phyloP scores from a whole-genome alignment of 2,329 filamentous ascomycete species.

The Atkinsonella texensis region DNA sequence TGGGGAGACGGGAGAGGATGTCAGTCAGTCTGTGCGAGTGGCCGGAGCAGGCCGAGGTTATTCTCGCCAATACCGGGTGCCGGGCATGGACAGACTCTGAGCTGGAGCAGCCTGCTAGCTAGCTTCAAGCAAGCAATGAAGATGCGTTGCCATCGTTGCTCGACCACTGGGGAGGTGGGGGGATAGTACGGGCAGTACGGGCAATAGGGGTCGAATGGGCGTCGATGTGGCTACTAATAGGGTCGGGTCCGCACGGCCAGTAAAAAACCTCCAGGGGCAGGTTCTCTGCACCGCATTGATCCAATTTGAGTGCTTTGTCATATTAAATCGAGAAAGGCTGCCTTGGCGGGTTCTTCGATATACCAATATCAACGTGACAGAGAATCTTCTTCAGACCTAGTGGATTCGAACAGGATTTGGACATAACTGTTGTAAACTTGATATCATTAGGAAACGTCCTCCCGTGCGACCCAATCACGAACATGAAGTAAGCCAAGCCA shows the following conservation, averaged over 20 bases:
- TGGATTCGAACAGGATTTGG: not conserved
- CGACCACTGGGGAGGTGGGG: no score
- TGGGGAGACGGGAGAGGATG: not conserved
- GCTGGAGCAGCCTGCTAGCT: not conserved
- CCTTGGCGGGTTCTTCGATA: no score
- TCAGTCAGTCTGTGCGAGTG: not conserved
- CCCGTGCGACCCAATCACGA: not conserved
- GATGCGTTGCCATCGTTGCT: not conserved
- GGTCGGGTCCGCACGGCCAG: no score
- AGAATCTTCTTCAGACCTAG: not conserved
- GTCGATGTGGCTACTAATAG: no score
- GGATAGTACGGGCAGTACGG: no score
- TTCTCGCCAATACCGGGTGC: not conserved
- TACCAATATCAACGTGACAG: no score
- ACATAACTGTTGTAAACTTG: slow-evolving; percentile 1
- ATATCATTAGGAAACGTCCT: not conserved
- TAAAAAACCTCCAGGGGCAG: no score
- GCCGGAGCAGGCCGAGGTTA: slow-evolving; percentile 1
- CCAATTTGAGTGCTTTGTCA: no score
- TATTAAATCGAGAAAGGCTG: no score
- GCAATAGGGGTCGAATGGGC: no score
- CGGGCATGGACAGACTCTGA: not conserved
- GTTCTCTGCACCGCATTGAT: no score
- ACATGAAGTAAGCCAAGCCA: not conserved
- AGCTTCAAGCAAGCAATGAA: not conserved